Evolutionary conservation across 192 early-diverging fungal species (phyloP).

Genomic region (Gamsiella multidivaricata): DNA sequence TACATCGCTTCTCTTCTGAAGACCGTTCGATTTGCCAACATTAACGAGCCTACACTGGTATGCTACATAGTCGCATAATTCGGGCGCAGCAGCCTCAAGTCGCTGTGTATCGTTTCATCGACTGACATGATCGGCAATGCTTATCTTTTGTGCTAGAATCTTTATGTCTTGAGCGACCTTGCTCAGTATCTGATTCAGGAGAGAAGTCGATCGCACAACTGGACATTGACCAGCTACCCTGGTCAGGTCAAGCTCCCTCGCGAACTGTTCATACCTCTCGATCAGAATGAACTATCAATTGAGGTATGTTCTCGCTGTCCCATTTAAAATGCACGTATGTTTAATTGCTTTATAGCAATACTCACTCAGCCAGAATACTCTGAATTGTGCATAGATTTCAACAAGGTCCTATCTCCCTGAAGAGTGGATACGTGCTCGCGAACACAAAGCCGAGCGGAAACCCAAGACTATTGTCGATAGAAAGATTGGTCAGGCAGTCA

Average conservation of each 20-base stretch:
- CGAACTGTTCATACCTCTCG: conserved; percentile 72
- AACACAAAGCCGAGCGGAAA: conserved; percentile 35
- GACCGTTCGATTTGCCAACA: conserved; percentile 68
- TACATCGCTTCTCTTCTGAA: conserved; percentile 82
- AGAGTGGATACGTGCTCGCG: conserved; percentile 33
- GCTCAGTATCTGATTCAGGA: conserved; percentile 83
- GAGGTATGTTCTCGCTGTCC: conserved; percentile 39
- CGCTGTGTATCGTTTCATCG: background rate
- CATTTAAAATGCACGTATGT: too few species aligned
- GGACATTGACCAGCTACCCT: conserved; percentile 85
- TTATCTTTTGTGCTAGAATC: conserved; percentile 58
- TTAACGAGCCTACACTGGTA: conserved; percentile 62
- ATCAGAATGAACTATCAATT: conserved; percentile 37
- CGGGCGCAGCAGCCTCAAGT: too few species aligned
- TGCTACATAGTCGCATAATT: too few species aligned
- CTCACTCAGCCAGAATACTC: too few species aligned
- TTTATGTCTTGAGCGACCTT: conserved; percentile 89
- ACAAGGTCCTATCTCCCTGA: conserved; percentile 45
- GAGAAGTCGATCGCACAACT: conserved; percentile 75
- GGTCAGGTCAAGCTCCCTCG: conserved; percentile 72
- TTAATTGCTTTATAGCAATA: too few species aligned
- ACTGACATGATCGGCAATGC: background rate
- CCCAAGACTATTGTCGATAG: conserved; percentile 13
- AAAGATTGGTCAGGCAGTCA: conserved; percentile 45
- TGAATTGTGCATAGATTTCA: too few species aligned